These are phyloP conservation scores for Mortierella polycephala DNA, from an alignment of 371 early-diverging fungal genomes.

Conservation along the genomic window DNA sequence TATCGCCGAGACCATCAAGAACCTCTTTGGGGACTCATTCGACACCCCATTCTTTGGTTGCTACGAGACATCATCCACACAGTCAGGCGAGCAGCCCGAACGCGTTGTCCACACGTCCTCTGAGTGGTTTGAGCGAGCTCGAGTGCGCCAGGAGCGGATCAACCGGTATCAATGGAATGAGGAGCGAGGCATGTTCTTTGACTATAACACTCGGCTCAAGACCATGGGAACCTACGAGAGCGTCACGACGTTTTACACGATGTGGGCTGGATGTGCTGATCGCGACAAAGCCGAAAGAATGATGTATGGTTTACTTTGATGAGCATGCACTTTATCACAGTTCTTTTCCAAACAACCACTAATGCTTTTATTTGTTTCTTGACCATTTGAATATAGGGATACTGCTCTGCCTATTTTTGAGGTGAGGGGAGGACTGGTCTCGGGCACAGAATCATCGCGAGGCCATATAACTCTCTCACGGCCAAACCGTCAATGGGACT, in stretches of 20 bases:
- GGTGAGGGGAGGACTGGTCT: slow-evolving; percentile 60
- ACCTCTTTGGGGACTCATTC: slow-evolving; percentile 68
- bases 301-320: slow-evolving; percentile 47
- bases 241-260: slow-evolving; percentile 78
- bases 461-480: slow-evolving; percentile 66
- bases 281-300: slow-evolving; percentile 72
- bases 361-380: not conserved
- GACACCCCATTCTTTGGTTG: slow-evolving; percentile 50
- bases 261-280: slow-evolving; percentile 80
- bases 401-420: slow-evolving; percentile 74
- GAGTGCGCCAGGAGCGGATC: slow-evolving; percentile 65
- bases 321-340: no score
- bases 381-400: not conserved
- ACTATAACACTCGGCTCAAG: slow-evolving; percentile 74
- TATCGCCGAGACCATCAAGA: slow-evolving; percentile 78
- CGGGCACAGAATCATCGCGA: slow-evolving; percentile 35
- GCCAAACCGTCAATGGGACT: slow-evolving; percentile 98
- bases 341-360: no score
- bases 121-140: slow-evolving; percentile 67
- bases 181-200: slow-evolving; percentile 81
- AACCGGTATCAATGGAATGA: slow-evolving; percentile 82
- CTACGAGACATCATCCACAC: slow-evolving; percentile 11
- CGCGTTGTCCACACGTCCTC: slow-evolving; percentile 55
- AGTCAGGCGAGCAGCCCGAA: slow-evolving; percentile 6
- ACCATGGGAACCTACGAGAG: slow-evolving; percentile 73